Evolutionary conservation across 768 basidiomycete species (phyloP).

Genomic region (Lactarius trivialis): DNA sequence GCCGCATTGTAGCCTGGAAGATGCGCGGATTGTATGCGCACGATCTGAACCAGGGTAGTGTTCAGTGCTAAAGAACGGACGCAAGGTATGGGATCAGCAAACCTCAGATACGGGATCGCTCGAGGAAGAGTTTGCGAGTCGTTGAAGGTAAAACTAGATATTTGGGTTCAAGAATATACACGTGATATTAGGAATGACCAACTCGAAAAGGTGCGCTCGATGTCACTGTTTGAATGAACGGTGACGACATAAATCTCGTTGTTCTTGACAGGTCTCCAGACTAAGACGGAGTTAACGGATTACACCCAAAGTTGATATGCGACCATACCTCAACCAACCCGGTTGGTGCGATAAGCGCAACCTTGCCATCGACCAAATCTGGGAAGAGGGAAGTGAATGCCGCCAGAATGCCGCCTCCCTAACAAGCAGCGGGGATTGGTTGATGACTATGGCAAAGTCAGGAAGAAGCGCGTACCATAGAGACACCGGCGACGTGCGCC

Average conservation of each 20-base stretch:
- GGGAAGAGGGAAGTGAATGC: constrained; percentile 70
- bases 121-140: constrained; percentile 29
- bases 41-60: constrained; percentile 40
- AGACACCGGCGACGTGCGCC: constrained; percentile 59
- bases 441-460: neutral
- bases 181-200: constrained; percentile 23
- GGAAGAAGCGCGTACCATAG: constrained; percentile 49
- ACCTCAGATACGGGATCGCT: constrained; percentile 30
- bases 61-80: neutral
- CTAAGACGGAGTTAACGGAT: constrained; percentile 28
- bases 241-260: constrained; percentile 71
- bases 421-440: constrained; percentile 1
- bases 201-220: constrained; percentile 59
- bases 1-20: constrained; percentile 70
- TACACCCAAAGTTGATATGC: neutral
- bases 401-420: constrained; percentile 72
- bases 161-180: neutral
- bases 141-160: constrained; percentile 30
- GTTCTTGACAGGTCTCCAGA: constrained; percentile 64
- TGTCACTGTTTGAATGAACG: constrained; percentile 59
- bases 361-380: constrained; percentile 55
- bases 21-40: constrained; percentile 72
- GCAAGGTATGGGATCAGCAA: neutral
- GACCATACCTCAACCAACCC: constrained; percentile 58
- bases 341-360: constrained; percentile 61